Conservation (phyloP, 331 rosid species). For the Stylosanthes scabra region DNA sequence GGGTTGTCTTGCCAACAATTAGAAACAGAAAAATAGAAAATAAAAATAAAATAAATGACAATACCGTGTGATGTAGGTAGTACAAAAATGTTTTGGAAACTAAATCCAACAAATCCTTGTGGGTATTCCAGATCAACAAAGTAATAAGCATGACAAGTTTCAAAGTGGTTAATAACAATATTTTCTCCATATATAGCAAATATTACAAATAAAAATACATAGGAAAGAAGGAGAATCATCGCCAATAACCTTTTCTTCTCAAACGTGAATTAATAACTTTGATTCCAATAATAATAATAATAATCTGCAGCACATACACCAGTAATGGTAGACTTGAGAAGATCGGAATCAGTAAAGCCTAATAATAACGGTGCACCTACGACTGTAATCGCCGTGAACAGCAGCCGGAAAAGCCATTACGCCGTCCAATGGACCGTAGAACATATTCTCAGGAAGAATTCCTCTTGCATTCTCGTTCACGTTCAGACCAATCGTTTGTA, state of each 20-base stretch:
- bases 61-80: not conserved
- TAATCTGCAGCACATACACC: not conserved
- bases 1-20: too few species aligned
- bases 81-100: not conserved
- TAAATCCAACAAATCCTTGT: not conserved
- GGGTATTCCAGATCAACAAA: not conserved
- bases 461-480: slow-evolving; percentile 65
- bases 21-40: too few species aligned
- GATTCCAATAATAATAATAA: not conserved
- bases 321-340: not conserved
- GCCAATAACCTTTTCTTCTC: not conserved
- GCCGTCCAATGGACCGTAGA: slow-evolving; percentile 94
- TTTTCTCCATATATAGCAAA: not conserved
- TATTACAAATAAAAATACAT: not conserved
- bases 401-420: slow-evolving; percentile 61
- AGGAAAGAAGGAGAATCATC: not conserved
- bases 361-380: slow-evolving; percentile 29
- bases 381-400: slow-evolving; percentile 65
- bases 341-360: too few species aligned
- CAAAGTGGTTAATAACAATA: not conserved
- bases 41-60: not conserved
- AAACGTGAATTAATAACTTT: not conserved
- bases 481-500: slow-evolving; percentile 59
- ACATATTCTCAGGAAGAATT: slow-evolving; percentile 45
- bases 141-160: not conserved